Evolutionary conservation across 2,329 filamentous ascomycete species (phyloP).

Genomic region (Ascocoryne sarcoides): DNA sequence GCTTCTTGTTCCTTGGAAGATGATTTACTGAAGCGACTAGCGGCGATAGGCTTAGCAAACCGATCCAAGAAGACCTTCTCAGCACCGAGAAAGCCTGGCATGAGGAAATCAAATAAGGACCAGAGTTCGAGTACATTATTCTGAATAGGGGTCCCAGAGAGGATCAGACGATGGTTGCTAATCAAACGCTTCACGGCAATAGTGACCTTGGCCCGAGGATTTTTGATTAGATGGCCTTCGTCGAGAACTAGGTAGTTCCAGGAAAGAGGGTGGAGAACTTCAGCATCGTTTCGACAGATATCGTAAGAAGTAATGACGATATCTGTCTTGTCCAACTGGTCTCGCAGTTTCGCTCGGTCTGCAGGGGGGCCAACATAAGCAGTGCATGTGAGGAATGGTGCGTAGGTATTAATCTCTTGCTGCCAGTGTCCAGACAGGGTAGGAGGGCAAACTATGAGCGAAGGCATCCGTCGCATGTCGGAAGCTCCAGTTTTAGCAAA

Average conservation of each 20-base stretch:
- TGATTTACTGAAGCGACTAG: slow-evolving; percentile 90
- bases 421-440: slow-evolving; percentile 98
- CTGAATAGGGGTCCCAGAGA: slow-evolving; percentile 95
- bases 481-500: slow-evolving; percentile 72
- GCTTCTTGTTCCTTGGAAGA: slow-evolving; percentile 98
- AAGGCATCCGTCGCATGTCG: slow-evolving; percentile 74
- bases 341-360: slow-evolving; percentile 65
- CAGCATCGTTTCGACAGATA: slow-evolving; percentile 92
- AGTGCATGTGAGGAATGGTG: slow-evolving; percentile 82
- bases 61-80: slow-evolving; percentile 93
- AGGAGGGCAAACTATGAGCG: slow-evolving; percentile 90
- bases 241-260: slow-evolving; percentile 99
- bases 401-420: slow-evolving; percentile 92
- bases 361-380: slow-evolving; percentile 85
- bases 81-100: slow-evolving; percentile 93
- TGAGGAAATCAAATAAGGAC: slow-evolving; percentile 97
- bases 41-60: slow-evolving; percentile 83
- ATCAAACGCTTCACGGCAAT: slow-evolving; percentile 81
- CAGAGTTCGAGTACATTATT: slow-evolving; percentile 96
- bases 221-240: slow-evolving; percentile 97
- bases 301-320: slow-evolving; percentile 97
- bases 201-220: slow-evolving; percentile 92
- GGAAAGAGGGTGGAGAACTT: slow-evolving; percentile 69
- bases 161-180: slow-evolving; percentile 90
- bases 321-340: slow-evolving; percentile 67